Evolutionary conservation across 495 filamentous ascomycete genomes (phyloP), one percentile per base, ranked within the genome.

Genomic region (Podospora anserina): DNA sequence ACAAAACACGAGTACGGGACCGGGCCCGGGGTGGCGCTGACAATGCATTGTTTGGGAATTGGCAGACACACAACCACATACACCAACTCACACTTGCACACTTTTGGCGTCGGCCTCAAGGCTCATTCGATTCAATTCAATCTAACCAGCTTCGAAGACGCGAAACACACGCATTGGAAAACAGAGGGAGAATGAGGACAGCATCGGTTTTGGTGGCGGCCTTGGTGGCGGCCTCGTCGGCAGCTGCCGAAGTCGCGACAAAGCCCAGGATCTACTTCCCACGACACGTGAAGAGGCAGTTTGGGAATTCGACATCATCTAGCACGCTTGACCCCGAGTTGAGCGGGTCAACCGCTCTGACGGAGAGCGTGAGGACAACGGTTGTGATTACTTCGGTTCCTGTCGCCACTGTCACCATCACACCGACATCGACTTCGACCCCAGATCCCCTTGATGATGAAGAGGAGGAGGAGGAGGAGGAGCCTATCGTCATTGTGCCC

Each of bases 241-340:
- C 86, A 58, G 82, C 79, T 65, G 78, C 72, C 34, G 49, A 71
- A 59, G 81, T 83, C 34, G 74, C 79, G 28, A 78, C 84, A 55
- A 77, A 75, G 71, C 86, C 86, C 6, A 83, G 78, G 71, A 83
- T 83, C 70, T 89, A 89, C 77, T 87, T 88, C 68, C 87, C 87
- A 11, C 79, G 81, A 56, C 82, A 88, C 57, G 79, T 89, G 68
- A 89, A 87, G 78, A 84, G 88, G 44, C 80, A 83, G 58, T 78
- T 83, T 65, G 78, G 77, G 73, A 85, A 87, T 68, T 72, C 75
- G 58, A 63, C 30, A 28, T 18, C 27, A 23, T 39, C 61, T 11
- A 9, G 26, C 18, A 61, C 60, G 28, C 32, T 32, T n/a, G 55
- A 58, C 18, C 55, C 23, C 55, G 39, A 49, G 39, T 2, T 49